Evolutionary conservation across 306 rosid genomes (phyloP), one percentile per base, ranked within the genome.

Genomic region (Hylodesmum podocarpum): DNA sequence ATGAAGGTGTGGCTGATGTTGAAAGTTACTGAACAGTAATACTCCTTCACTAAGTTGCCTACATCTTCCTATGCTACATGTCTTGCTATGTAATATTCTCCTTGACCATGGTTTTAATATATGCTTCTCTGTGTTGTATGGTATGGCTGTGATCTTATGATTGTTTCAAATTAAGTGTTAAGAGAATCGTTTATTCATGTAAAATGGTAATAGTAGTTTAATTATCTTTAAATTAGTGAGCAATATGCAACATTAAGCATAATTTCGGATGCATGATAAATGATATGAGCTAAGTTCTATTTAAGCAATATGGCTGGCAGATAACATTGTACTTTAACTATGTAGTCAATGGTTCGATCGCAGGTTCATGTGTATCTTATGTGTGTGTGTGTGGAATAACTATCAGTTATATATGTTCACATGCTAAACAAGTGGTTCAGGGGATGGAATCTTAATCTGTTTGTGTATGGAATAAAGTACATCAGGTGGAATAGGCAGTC

Each of bases 1-100:
- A 85, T 25, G 93, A 87, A 49, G 92, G 86, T 19, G 84, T 36
- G 0, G 96, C 88, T 31, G 87, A 78, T 22, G 89, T 78, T 33
- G 88, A 84, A 58, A 87, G 74, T 71, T 87, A 78, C 73, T 86
- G 61, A 73, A 78, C 36, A 62, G 5, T 41, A 28, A 39, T 43
- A 19, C 33, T 61, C 63, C 41, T 18, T 16, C 8, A 59, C 37
- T 8, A 44, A 44, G 19, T 44, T 64, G 10, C 61, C 72, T n/a
- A 22, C 16, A 46, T 64, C 8, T 73, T 1, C 41, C 18, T 59
- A n/a, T 53, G 33, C 70, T 13, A 66, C 36, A 12, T 71, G 19
- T 28, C 49, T 51, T 31, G 14, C 29, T 28, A 25, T 33, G 36
- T 27, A 63, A 21, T 31, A 0, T 8, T 73, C 19, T 67, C 54